A percentile compares a stretch with the other conserved stretches of the same genome.
phyloP scores from a whole-genome alignment of 495 filamentous ascomycete genomes.

The Penicillium parvum region DNA sequence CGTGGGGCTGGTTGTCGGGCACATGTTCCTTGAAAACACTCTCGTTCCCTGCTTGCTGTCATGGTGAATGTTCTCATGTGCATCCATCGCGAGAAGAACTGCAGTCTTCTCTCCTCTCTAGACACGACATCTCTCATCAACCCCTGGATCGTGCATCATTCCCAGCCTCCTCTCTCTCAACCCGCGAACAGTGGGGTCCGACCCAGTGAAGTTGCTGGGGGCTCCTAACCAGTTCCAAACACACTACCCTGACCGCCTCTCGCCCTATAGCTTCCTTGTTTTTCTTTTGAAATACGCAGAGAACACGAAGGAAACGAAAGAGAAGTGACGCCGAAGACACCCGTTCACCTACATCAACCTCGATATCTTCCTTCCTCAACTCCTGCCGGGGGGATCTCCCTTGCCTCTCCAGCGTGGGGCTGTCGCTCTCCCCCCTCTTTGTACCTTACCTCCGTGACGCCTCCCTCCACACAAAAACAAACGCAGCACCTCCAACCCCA shows the following conservation, averaged over 20 bases:
- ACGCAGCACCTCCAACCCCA: neutral
- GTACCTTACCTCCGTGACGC: no score
- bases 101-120: neutral
- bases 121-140: neutral
- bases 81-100: neutral
- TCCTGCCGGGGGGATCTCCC: constrained; percentile 2
- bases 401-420: constrained; percentile 7
- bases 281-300: constrained; percentile 8
- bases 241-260: constrained; percentile 27
- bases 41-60: no score
- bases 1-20: neutral
- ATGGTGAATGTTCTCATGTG: no score
- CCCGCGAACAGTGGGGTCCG: constrained; percentile 26
- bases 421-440: constrained; percentile 4
- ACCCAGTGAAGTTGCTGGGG: constrained; percentile 25
- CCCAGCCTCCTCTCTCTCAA: constrained; percentile 20
- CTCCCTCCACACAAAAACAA: no score
- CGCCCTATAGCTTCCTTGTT: constrained; percentile 15
- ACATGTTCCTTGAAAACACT: neutral
- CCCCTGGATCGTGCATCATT: constrained; percentile 11
- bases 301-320: no score
- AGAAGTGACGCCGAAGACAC: constrained; percentile 9
- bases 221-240: constrained; percentile 16
- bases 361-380: neutral
- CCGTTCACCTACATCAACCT: constrained; percentile 3